Evolutionary conservation across 2,329 filamentous ascomycete genomes (phyloP), one percentile per base, ranked within the genome.

Genomic region (Myriosclerotinia duriaeana): DNA sequence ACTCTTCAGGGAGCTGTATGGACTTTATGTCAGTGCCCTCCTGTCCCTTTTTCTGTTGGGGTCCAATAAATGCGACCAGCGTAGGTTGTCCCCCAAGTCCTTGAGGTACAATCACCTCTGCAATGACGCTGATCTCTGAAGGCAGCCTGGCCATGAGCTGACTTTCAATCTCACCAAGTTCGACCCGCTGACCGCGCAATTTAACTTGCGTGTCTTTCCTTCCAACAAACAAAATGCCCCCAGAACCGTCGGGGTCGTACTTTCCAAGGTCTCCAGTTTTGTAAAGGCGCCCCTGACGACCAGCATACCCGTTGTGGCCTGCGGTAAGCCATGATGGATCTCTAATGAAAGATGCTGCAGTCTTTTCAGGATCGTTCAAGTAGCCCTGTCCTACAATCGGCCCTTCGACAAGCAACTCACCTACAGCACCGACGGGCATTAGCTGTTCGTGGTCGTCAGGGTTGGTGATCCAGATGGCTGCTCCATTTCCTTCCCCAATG

Each of bases 161-260:
- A 68, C 77, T 78, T 73, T 80, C 84, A 64, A 82, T 82, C 73
- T 81, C 83, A 14, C 78, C 81, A 61, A 87, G 79, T 76, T 88
- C 90, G 62, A 89, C 83, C 65, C 88, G 79, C 70, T 85, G 88
- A 36, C 90, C 90, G 14, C 83, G 80, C 38, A 90, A 78, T 76
- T 91, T 91, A 65, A 89, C 84, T 74, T 88, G 87, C n/a, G 83
- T 83, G 71, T 90, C 88, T 70, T 87, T 88, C 59, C 89, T 81
- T 20, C 87, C 87, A 50, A 88, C 79, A 68, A 86, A 87, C 6
- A 63, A 1, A 58, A 64, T 64, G 11, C 82, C 76, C 50, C 88
- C 81, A 8, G 80, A 80, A n/a, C 73, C 76, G 60, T 87, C 82
- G 0, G 77, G 74, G 53, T 84, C 79, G 65, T 87, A 85, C 36